Evolutionary conservation across 2,329 filamentous ascomycete genomes (phyloP).

Genomic region (Leptographium wingfieldii): DNA sequence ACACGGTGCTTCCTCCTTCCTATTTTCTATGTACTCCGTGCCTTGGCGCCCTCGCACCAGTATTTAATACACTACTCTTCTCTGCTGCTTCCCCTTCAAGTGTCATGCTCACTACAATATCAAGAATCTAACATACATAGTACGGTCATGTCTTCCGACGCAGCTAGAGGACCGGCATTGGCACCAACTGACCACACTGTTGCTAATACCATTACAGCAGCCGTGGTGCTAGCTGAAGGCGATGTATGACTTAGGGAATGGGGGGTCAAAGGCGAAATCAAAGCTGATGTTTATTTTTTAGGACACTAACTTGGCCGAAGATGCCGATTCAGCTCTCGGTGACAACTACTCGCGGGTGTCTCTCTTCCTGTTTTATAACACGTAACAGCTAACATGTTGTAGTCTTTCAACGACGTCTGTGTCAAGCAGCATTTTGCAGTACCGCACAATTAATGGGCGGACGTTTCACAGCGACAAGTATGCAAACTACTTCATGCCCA

Average conservation of each 20-base stretch:
- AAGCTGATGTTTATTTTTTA: not conserved
- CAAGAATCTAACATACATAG: too few species aligned
- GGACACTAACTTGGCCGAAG: not conserved
- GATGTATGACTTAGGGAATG: not conserved
- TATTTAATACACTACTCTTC: too few species aligned
- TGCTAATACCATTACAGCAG: too few species aligned
- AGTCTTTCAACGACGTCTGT: not conserved
- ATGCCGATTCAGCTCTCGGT: not conserved
- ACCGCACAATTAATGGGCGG: not conserved
- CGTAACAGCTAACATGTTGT: not conserved
- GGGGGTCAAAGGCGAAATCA: not conserved
- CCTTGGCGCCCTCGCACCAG: too few species aligned
- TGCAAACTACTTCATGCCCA: not conserved
- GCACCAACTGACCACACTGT: too few species aligned
- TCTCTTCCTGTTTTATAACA: not conserved
- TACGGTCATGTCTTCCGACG: too few species aligned
- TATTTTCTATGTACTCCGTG: too few species aligned
- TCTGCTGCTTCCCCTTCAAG: too few species aligned
- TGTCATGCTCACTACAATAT: too few species aligned
- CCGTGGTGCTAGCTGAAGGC: not conserved
- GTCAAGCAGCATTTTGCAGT: not conserved
- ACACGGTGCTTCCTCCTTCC: too few species aligned
- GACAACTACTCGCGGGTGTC: not conserved
- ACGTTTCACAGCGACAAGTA: not conserved
- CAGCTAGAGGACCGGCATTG: too few species aligned